These are phyloP conservation scores for Brassica incana DNA, from an alignment of 345 rosid genomes.

Conservation along the genomic window DNA sequence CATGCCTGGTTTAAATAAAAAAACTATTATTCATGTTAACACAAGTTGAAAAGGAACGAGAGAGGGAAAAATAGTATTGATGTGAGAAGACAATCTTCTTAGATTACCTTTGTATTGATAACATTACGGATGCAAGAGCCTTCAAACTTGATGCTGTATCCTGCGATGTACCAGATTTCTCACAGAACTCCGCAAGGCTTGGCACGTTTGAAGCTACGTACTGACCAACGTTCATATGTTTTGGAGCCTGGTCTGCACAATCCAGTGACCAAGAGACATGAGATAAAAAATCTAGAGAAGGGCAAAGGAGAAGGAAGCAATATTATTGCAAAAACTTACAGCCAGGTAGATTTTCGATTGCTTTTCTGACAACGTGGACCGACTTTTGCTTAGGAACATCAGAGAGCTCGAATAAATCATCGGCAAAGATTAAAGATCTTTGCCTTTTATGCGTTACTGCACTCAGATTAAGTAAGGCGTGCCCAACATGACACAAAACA, in stretches of 20 bases:
- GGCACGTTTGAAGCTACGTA: constrained; percentile 68
- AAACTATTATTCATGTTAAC: background rate
- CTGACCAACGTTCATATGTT: constrained; percentile 62
- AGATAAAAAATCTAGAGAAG: constrained; percentile 10
- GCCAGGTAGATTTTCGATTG: constrained; percentile 71
- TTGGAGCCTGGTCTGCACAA: constrained; percentile 70
- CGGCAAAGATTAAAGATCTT: constrained; percentile 68
- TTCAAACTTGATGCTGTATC: constrained; percentile 54
- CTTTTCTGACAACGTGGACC: constrained; percentile 66
- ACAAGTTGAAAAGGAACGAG: background rate
- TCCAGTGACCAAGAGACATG: constrained; percentile 13
- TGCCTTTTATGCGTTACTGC: constrained; percentile 57
- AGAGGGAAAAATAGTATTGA: constrained; percentile 1
- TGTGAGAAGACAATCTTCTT: background rate
- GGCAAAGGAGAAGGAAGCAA: background rate
- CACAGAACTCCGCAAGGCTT: constrained; percentile 61
- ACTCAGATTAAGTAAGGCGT: constrained; percentile 65
- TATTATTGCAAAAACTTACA: constrained; percentile 56
- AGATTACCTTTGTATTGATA: constrained; percentile 64
- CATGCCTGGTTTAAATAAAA: constrained; percentile 59
- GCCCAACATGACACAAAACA: constrained; percentile 68
- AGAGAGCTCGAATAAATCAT: constrained; percentile 85
- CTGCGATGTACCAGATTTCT: constrained; percentile 48
- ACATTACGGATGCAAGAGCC: constrained; percentile 81
- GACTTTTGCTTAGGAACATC: constrained; percentile 75